A percentile compares a stretch with the other conserved stretches of the same genome.
Evolutionary conservation across 2,329 filamentous ascomycete genomes (phyloP).

Genomic region (Boeremia lycopersici): DNA sequence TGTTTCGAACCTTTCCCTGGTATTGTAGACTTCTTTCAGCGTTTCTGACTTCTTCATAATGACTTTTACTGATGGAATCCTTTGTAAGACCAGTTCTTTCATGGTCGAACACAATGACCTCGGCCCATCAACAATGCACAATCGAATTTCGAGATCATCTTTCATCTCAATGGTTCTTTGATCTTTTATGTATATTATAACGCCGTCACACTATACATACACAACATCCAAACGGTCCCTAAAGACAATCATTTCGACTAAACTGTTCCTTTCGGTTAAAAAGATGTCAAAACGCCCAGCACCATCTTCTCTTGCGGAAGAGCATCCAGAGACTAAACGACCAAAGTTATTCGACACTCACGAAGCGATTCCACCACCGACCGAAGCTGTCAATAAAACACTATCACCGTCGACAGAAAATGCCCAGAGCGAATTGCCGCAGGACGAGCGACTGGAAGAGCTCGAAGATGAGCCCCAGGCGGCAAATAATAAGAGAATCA

Average conservation of each 20-base stretch:
- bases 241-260: background rate
- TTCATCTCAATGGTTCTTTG: background rate
- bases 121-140: background rate
- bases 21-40: too few relatives aligned
- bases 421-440: background rate
- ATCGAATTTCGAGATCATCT: background rate
- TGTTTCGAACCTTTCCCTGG: too few relatives aligned
- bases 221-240: background rate
- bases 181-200: too few relatives aligned
- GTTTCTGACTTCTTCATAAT: too few relatives aligned
- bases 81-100: too few relatives aligned
- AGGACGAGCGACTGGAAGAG: background rate
- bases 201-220: too few relatives aligned
- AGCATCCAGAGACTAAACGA: background rate
- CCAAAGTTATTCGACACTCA: background rate
- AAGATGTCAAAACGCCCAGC: conserved; percentile 6
- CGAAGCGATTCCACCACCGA: too few relatives aligned
- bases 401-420: too few relatives aligned
- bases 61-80: too few relatives aligned
- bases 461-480: background rate
- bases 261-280: too few relatives aligned
- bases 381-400: background rate
- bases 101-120: background rate
- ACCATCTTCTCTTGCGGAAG: background rate
- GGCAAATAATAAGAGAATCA: background rate